phyloP scores from a whole-genome alignment of 495 filamentous ascomycete species.

The Amorphotheca resinae region DNA sequence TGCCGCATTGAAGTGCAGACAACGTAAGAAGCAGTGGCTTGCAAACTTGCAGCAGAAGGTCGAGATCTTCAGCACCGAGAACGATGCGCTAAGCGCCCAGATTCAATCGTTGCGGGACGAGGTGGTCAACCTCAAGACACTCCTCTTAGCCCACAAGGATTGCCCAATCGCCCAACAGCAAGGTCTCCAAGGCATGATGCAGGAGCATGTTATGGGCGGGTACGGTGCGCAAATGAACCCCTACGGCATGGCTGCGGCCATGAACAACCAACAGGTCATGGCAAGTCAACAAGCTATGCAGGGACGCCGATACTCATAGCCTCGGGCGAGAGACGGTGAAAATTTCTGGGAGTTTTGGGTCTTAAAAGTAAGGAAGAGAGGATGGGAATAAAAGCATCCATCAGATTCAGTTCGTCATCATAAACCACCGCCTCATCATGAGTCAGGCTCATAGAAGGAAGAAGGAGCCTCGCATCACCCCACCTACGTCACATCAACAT shows the following conservation, averaged over 20 bases:
- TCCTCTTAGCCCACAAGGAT: slow-evolving; percentile 91
- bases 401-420: too few relatives aligned
- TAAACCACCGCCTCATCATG: too few relatives aligned
- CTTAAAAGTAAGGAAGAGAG: too few relatives aligned
- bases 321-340: too few relatives aligned
- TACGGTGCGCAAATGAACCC: slow-evolving; percentile 39
- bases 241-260: slow-evolving; percentile 49
- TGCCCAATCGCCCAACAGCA: slow-evolving; percentile 87
- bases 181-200: slow-evolving; percentile 35
- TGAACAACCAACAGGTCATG: slow-evolving; percentile 43
- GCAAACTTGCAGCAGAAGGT: slow-evolving; percentile 92
- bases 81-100: slow-evolving; percentile 73
- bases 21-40: slow-evolving; percentile 98
- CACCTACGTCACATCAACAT: too few relatives aligned
- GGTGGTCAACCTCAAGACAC: slow-evolving; percentile 87
- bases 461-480: too few relatives aligned
- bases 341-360: too few relatives aligned
- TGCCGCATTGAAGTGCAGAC: slow-evolving; percentile 90
- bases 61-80: slow-evolving; percentile 80
- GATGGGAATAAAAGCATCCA: too few relatives aligned
- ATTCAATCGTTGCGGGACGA: slow-evolving; percentile 82
- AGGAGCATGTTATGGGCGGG: background rate
- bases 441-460: too few relatives aligned
- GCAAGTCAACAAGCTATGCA: slow-evolving; percentile 9
- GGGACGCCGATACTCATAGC: background rate